Evolutionary conservation across 176 grass and related monocot genomes (phyloP), one percentile per base, ranked within the genome.

Genomic region (Typha latifolia): DNA sequence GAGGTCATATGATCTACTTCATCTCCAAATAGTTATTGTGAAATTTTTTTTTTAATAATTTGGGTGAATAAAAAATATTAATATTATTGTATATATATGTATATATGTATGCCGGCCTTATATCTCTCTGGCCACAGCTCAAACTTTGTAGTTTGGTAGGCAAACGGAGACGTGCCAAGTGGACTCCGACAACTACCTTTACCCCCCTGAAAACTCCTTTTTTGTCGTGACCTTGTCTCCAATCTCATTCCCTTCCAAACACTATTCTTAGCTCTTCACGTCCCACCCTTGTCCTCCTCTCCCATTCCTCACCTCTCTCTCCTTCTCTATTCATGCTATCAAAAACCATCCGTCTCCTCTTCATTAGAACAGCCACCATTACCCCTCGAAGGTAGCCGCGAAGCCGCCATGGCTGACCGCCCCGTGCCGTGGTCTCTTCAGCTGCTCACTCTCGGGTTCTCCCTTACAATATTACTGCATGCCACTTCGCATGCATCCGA

Each of bases 191-290:
- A 69, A 75, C 47, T 6, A 29, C 32, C 55, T 49, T 14, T 22
- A 61, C 21, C 61, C n/a, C 50, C 10, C 12, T 63, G n/a, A 12
- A 27, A 21, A 4, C 14, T 19, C 29, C 27, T 61, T 48, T 26
- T 49, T 8, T 19, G 5, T 49, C 13, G 21, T 51, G 3, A 14
- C 47, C 24, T 13, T 5, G 18, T 5, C 48, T 14, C 12, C 12
- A 34, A 64, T 32, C 27, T 64, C 23, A 0, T 15, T 7, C 29
- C 14, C 62, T 32, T 2, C 66, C 66, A 68, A 12, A 34, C 66
- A 21, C 91, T 88, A 84, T 91, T 89, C 74, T 91, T 96, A 78
- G 80, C 2, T 23, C 49, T 48, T 74, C 51, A 57, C 82, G 59
- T 62, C 76, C 32, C 32, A 52, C 31, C 47, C 49, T 67, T 74